Evolutionary conservation across 768 basidiomycete genomes (phyloP).

Genomic region (Pleurotus sapidus): DNA sequence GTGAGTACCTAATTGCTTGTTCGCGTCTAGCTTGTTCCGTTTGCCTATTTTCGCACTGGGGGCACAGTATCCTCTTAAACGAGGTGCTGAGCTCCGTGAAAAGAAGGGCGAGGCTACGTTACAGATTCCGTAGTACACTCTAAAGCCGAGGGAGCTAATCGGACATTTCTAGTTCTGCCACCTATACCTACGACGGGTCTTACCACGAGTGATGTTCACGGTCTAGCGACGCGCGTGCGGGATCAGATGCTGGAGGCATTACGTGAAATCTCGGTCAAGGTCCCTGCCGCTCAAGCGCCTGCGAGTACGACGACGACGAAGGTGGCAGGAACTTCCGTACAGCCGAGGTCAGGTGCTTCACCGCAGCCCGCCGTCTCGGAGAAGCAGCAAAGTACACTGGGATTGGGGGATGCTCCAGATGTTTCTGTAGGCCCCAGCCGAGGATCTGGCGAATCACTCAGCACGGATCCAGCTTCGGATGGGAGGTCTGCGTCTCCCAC

Average conservation of each 20-base stretch:
- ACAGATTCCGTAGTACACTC: neutral
- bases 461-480: conserved; percentile 24
- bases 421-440: neutral
- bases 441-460: conserved; percentile 29
- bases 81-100: neutral
- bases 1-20: conserved; percentile 38
- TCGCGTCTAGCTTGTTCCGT: neutral
- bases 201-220: conserved; percentile 64
- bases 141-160: neutral
- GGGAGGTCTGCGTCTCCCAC: conserved; percentile 19
- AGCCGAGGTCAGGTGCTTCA: conserved; percentile 10
- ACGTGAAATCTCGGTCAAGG: conserved; percentile 68
- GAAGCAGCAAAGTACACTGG: neutral
- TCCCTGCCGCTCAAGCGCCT: conserved; percentile 24
- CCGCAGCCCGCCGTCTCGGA: neutral
- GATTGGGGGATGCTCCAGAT: conserved; percentile 4
- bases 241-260: conserved; percentile 79
- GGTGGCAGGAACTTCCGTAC: conserved; percentile 4
- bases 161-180: conserved; percentile 72
- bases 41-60: neutral
- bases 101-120: neutral
- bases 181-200: conserved; percentile 77
- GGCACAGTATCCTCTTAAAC: conserved; percentile 7
- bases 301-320: neutral
- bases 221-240: conserved; percentile 64